Percentiles rank a stretch among this genome's conserved stretches.
Conservation (phyloP, 1,284 basidiomycete species). For the Apiotrichum gracile region DNA sequence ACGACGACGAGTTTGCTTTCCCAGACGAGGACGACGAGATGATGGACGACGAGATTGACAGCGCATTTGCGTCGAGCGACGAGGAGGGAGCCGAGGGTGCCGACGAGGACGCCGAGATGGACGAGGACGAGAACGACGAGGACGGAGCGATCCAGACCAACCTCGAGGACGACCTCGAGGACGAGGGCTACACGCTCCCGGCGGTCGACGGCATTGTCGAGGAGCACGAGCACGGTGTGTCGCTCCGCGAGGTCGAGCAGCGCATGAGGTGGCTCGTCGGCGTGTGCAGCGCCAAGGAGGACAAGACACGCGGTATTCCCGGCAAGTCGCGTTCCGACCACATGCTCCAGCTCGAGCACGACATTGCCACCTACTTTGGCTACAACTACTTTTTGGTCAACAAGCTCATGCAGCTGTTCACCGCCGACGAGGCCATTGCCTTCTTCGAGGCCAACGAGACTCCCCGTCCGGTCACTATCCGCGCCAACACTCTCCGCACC, state of each 20-base stretch:
- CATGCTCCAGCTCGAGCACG: slow-evolving; percentile 75
- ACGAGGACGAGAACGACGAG: slow-evolving; percentile 29
- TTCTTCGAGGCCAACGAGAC: slow-evolving; percentile 99
- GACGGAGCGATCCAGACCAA: slow-evolving; percentile 49
- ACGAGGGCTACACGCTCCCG: slow-evolving; percentile 69
- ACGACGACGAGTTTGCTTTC: slow-evolving; percentile 51
- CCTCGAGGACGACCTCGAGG: slow-evolving; percentile 55
- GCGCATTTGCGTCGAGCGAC: slow-evolving; percentile 33
- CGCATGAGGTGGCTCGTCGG: slow-evolving; percentile 84
- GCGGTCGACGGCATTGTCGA: slow-evolving; percentile 75
- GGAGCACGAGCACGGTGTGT: slow-evolving; percentile 63
- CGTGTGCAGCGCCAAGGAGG: slow-evolving; percentile 68
- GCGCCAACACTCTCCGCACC: slow-evolving; percentile 93
- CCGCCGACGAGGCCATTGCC: slow-evolving; percentile 91
- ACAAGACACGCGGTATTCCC: slow-evolving; percentile 52
- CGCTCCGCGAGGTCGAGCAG: slow-evolving; percentile 74
- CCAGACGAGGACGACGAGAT: slow-evolving; percentile 50
- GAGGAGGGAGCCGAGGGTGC: slow-evolving; percentile 28
- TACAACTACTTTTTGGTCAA: slow-evolving; percentile 95
- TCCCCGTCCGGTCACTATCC: slow-evolving; percentile 92
- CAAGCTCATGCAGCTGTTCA: slow-evolving; percentile 90
- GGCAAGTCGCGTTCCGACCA: slow-evolving; percentile 86
- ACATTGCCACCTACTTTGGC: slow-evolving; percentile 92
- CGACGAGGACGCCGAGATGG: slow-evolving; percentile 13
- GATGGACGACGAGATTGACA: slow-evolving; percentile 50